Conservation (phyloP, 306 rosid species). For the Casuarina cunninghamiana region DNA sequence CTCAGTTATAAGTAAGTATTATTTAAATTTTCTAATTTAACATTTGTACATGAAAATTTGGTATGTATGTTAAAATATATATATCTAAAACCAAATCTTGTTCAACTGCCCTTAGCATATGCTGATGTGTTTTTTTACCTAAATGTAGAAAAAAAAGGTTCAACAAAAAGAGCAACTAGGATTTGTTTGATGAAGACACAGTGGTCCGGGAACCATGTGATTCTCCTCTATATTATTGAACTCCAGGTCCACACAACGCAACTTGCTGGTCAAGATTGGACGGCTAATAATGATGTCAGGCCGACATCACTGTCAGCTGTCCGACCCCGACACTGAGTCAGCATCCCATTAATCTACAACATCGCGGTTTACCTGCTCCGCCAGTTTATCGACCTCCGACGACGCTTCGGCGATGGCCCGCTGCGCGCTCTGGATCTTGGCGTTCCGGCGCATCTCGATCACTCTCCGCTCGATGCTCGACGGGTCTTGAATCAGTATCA, state of each 20-base stretch:
- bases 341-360: neutral
- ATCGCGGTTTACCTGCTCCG: conserved; percentile 51
- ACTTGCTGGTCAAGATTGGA: neutral
- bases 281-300: neutral
- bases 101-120: no score
- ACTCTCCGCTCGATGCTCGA: conserved; percentile 61
- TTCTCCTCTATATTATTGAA: neutral
- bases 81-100: no score
- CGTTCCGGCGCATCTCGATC: conserved; percentile 51
- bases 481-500: conserved; percentile 61
- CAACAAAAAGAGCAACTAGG: no score
- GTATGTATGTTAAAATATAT: no score
- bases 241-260: neutral
- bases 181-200: neutral
- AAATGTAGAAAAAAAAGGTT: no score
- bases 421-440: conserved; percentile 54
- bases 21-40: no score
- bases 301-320: neutral
- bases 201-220: neutral
- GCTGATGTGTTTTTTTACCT: no score
- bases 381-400: conserved; percentile 54
- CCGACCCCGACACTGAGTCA: neutral
- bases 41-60: no score
- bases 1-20: no score
- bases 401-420: conserved; percentile 59